These are phyloP conservation scores for Aurantiochytrium sp. DNA, from an alignment of 108 stramenopile species.

Conservation along the genomic window DNA sequence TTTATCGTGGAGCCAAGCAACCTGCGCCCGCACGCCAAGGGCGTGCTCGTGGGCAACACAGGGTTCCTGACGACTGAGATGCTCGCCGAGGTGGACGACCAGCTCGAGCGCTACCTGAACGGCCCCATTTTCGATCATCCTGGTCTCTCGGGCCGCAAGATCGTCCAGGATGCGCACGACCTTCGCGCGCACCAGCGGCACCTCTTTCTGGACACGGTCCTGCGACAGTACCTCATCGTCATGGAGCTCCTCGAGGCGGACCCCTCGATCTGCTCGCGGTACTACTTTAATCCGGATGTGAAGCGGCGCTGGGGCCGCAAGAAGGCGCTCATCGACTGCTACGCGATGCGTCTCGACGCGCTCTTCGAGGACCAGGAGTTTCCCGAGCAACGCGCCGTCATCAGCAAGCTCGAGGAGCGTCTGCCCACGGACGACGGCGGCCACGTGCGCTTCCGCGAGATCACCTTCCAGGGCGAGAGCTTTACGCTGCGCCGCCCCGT, in stretches of 20 bases:
- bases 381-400: background rate
- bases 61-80: background rate
- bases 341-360: background rate
- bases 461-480: background rate
- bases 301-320: conserved; percentile 5
- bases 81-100: background rate
- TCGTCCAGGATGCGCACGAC: background rate
- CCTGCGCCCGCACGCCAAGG: background rate
- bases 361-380: background rate
- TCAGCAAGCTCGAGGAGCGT: background rate
- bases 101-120: background rate
- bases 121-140: background rate
- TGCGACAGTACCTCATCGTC: conserved; percentile 16
- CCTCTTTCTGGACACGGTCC: background rate
- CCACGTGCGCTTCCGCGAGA: background rate
- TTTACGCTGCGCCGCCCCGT: background rate
- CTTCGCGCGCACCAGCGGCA: background rate
- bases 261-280: background rate
- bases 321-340: background rate
- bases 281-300: background rate
- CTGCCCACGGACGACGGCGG: background rate
- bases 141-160: background rate
- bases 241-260: background rate
- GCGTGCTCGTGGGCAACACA: background rate
- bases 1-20: background rate